phyloP scores from a whole-genome alignment of 2,329 filamentous ascomycete species.

The Penicillium freii region DNA sequence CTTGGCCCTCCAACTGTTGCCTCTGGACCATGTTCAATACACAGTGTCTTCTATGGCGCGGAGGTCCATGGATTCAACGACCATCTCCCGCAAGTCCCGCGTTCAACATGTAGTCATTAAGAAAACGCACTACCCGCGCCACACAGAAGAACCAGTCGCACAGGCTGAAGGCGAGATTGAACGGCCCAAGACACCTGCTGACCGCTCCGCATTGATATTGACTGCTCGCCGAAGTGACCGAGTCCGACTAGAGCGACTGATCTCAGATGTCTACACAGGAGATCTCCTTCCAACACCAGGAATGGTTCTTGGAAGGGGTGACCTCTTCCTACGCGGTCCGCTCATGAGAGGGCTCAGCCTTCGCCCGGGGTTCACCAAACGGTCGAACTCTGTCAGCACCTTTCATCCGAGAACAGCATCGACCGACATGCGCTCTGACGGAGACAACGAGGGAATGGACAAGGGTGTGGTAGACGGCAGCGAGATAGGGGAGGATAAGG shows the following conservation, averaged over 20 bases:
- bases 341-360: conserved; percentile 87
- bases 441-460: conserved; percentile 14
- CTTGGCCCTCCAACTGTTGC: conserved; percentile 68
- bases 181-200: conserved; percentile 77
- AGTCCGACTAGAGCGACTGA: conserved; percentile 68
- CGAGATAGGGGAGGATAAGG: conserved; percentile 15
- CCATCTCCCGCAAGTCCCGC: conserved; percentile 68
- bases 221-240: conserved; percentile 73
- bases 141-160: conserved; percentile 48
- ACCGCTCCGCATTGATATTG: conserved; percentile 66
- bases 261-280: conserved; percentile 80
- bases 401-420: conserved; percentile 16
- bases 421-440: conserved; percentile 5
- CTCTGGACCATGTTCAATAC: conserved; percentile 72
- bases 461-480: conserved; percentile 11
- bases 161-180: conserved; percentile 59
- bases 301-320: conserved; percentile 65
- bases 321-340: conserved; percentile 71
- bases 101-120: conserved; percentile 79
- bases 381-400: conserved; percentile 58
- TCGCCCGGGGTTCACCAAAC: conserved; percentile 70
- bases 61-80: conserved; percentile 69
- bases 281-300: conserved; percentile 79
- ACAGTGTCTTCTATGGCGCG: conserved; percentile 61
- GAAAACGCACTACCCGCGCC: conserved; percentile 71